Base-by-base conservation (phyloP, 1,139 yeast species). In the Torulaspora globosa region DNA sequence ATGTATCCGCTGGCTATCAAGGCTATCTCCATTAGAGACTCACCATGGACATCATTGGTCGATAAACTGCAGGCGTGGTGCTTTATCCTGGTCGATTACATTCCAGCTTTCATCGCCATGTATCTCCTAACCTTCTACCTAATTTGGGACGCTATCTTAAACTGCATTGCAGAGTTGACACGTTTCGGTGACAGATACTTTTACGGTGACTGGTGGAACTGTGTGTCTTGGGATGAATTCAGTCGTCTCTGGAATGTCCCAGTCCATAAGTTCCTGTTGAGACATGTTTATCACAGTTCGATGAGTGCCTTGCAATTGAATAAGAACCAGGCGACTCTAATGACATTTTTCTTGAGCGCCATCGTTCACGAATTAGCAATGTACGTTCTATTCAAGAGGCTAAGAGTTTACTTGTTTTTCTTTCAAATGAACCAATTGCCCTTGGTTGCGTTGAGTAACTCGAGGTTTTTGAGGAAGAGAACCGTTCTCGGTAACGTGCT, bases 191-290 rank as follows among this genome's bases (percentile, higher is more conserved):
- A 92, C 63, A 77, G 98, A 36, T 86, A 84, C 55, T 92, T 92
- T 65, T 92, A 92, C 60, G 95, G 95, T 3, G 87, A 89, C 36
- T 92, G 98, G 98, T 92, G 97, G 98, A 87, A 92, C 56, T 86
- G 95, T 55, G 80, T 85, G 24, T 84, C 89, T 41, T 92, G 97
- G 96, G 89, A 86, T 47, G 92, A 89, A 63, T 92, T 86, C 68
- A 85, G 97, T 8, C 76, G 97, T 54, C 81, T 86, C 54, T 94
- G 99, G 98, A 92, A 92, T 63, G 76, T 80, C 8, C 97, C 97
- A 0, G 97, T 94, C n/a, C 97, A 92, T 65, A 79, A 82, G 55
- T 92, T 92, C 59, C 70, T 92, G 49, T 71, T 89, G 37, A 78
- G 97, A 53, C 99, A 94, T 62, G 98, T 92, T 7, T 94, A 92